These are phyloP conservation scores for Tetrahymena thermophila DNA, from an alignment of 73 alveolate species.

Conservation along the genomic window DNA sequence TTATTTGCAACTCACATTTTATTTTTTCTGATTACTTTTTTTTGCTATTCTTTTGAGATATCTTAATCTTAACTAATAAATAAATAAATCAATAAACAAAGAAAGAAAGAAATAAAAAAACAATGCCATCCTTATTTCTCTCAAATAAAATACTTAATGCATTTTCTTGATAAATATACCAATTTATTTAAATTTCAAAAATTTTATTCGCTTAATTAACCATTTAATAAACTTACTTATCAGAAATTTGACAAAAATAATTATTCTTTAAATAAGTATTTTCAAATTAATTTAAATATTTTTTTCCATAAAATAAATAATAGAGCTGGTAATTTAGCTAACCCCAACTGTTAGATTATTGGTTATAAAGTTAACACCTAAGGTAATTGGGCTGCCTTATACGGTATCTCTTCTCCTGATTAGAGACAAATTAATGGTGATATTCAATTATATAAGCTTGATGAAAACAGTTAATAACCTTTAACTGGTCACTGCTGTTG, in stretches of 20 bases:
- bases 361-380: constrained; percentile 55
- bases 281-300: background rate
- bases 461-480: constrained; percentile 58
- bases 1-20: background rate
- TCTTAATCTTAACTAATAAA: background rate
- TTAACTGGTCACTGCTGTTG: constrained; percentile 79
- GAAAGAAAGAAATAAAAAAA: too few relatives aligned
- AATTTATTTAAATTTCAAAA: background rate
- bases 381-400: constrained; percentile 72
- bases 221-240: background rate
- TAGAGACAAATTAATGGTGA: constrained; percentile 64
- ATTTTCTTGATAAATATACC: background rate
- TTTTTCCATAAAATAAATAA: background rate
- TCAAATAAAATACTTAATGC: background rate
- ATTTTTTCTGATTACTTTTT: background rate
- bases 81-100: too few relatives aligned
- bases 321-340: constrained; percentile 25
- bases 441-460: constrained; percentile 71
- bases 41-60: background rate
- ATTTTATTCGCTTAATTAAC: too few relatives aligned
- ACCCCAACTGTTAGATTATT: constrained; percentile 45
- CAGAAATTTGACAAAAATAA: background rate
- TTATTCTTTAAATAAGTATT: background rate
- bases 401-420: constrained; percentile 71
- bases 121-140: background rate